phyloP scores from a whole-genome alignment of 139 green algal species.

The Trebouxia sp. region DNA sequence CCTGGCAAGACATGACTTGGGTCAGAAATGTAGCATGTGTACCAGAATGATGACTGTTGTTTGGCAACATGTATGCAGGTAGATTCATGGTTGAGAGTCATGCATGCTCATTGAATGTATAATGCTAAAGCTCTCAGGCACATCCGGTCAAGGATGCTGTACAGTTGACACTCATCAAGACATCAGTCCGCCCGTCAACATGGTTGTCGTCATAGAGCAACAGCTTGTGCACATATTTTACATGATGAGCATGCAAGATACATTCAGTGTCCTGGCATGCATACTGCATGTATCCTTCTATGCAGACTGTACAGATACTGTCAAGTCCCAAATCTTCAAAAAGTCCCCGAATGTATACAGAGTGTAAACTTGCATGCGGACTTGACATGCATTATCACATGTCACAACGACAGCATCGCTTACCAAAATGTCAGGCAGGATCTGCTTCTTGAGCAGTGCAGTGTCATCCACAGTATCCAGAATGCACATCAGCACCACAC shows the following conservation, averaged over 20 bases:
- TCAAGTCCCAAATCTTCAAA: neutral
- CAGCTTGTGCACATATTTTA: neutral
- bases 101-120: neutral
- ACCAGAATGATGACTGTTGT: too few relatives aligned
- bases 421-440: slow-evolving; percentile 74
- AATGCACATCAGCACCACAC: slow-evolving; percentile 67
- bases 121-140: slow-evolving; percentile 34
- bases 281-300: neutral
- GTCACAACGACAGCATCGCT: neutral
- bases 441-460: slow-evolving; percentile 66
- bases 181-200: slow-evolving; percentile 81
- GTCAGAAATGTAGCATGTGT: too few relatives aligned
- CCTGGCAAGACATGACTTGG: too few relatives aligned
- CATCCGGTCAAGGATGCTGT: slow-evolving; percentile 43
- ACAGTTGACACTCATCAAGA: slow-evolving; percentile 73
- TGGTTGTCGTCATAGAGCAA: slow-evolving; percentile 66
- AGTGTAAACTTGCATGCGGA: neutral
- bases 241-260: neutral
- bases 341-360: neutral
- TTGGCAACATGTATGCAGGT: too few relatives aligned
- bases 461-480: slow-evolving; percentile 87
- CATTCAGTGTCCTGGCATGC: neutral
- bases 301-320: neutral
- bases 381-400: neutral
- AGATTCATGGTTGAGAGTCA: neutral